A percentile compares a stretch with the other conserved stretches of the same genome.
Conservation (phyloP, 2,329 filamentous ascomycete genomes). For the Talaromyces islandicus region DNA sequence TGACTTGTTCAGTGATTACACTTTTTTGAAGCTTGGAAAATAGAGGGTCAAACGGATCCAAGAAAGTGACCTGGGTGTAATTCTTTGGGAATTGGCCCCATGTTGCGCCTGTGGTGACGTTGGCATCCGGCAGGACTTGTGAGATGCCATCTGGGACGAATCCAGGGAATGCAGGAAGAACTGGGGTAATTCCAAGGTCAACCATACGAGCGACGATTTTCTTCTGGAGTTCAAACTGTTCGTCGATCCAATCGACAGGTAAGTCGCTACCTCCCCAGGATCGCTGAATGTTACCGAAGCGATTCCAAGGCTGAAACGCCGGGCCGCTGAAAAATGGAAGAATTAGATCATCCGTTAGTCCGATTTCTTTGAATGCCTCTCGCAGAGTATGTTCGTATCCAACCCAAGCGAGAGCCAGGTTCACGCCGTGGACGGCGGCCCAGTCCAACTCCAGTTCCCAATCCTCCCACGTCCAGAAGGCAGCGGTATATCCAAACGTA, state of each 20-base stretch:
- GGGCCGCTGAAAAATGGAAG: slow-evolving; percentile 44
- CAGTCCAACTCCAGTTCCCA: slow-evolving; percentile 50
- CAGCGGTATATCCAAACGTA: slow-evolving; percentile 46
- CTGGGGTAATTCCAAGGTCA: slow-evolving; percentile 48
- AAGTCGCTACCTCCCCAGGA: slow-evolving; percentile 41
- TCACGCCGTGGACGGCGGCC: slow-evolving; percentile 46
- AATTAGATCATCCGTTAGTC: slow-evolving; percentile 41
- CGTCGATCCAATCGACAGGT: slow-evolving; percentile 41
- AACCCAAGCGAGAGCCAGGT: slow-evolving; percentile 48
- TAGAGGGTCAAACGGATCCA: slow-evolving; percentile 41
- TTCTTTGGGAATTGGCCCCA: slow-evolving; percentile 38
- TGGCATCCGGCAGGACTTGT: slow-evolving; percentile 38
- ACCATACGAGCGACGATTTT: slow-evolving; percentile 45
- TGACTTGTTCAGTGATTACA: slow-evolving; percentile 43
- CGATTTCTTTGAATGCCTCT: slow-evolving; percentile 42
- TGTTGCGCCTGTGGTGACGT: slow-evolving; percentile 36
- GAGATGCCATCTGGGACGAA: slow-evolving; percentile 42
- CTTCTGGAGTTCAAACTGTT: slow-evolving; percentile 42
- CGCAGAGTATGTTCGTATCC: slow-evolving; percentile 47
- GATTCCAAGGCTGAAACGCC: slow-evolving; percentile 49
- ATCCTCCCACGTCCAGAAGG: slow-evolving; percentile 49
- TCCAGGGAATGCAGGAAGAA: slow-evolving; percentile 47
- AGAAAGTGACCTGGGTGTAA: slow-evolving; percentile 44
- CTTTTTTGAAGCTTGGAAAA: slow-evolving; percentile 40
- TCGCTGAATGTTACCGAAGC: slow-evolving; percentile 49